Evolutionary conservation across 441 rosid species (phyloP), one percentile per base, ranked within the genome.

Genomic region (Bocquillonia castaneifolia): DNA sequence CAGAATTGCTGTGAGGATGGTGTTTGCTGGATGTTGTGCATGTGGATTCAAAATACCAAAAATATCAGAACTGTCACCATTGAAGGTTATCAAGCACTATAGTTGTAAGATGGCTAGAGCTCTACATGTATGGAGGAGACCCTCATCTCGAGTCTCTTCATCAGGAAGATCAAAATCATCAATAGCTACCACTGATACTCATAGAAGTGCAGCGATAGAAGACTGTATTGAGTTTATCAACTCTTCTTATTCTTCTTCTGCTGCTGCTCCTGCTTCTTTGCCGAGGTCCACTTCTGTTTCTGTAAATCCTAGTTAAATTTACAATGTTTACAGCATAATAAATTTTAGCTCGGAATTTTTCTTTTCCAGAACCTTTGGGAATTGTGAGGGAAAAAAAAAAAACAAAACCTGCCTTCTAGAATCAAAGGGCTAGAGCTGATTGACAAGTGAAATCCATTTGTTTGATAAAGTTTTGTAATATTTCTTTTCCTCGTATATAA

Each of bases 141-240:
- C 76, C 39, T 74, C 89, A 56, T 70, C 71, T 34, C 65, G 72
- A 71, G 72, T 79, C 71, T 75, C 89, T 63, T 81, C 84, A 23
- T 72, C 88, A 5, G 77, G 74, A 58, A 79, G 72, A 67, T 72
- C 82, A 51, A 80, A 66, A 59, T 74, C 83, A 28, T 71, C 58
- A 15, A 71, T 72, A 52, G 79, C 82, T 31, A 72, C 80, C 22
- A 55, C 77, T 20, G 92, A 91, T 76, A 71, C 78, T 62, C 80
- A 81, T 20, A 85, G 83, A 73, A 80, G 67, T 64, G 83, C 83
- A 59, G 90, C 93, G 10, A 88, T 88, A 31, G 84, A 88, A 52
- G 95, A 87, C 71, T 91, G 97, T 78, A 91, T 91, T 50, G 79
- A 87, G 70, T 91, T 88, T 78, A 88, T 91, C 54, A 84, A 91